Evolutionary conservation across 2,329 filamentous ascomycete genomes (phyloP), one percentile per base, ranked within the genome.

Genomic region (Diaporthe citrichinensis): DNA sequence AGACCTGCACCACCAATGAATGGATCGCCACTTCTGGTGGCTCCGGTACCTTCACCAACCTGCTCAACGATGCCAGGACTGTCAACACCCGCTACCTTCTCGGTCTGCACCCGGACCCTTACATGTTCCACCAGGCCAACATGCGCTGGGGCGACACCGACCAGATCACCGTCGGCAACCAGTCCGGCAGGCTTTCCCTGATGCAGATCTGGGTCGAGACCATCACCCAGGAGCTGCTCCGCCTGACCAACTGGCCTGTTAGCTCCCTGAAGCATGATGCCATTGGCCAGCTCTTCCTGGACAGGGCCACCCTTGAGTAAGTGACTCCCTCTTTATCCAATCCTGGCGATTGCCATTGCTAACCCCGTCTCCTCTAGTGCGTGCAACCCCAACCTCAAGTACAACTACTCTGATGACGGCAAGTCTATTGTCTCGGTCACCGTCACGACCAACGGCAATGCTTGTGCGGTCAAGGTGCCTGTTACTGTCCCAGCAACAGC

Each of bases 121-220:
- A 88, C 84, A 92, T 92, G 90, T 91, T 92, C 85, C 91, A 93
- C 81, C 90, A 92, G 83, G 90, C 90, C 74, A 92, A 93, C 80
- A 79, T 90, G 76, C 87, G 90, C 73, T 87, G 88, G 59, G 83
- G 83, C 4, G 90, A 89, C 72, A 85, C 87, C 71, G 81, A 82
- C 3, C 79, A 81, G 4, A 86, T 87, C 65, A 88, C 85, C 14
- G 83, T 91, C 68, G 90, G 90, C 74, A 84, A 86, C 23, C 82
- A 86, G 20, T 81, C 82, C 1, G 85, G 82, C 4, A 83, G 87
- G 77, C 84, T 87, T 74, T 90, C 89, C 2, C 85, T 92, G 25
- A 84, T 91, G 77, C 89, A 90, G 81, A 87, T 87, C 17, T 92
- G 90, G 90, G 85, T 88, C 25, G 90, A 91, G 81, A 86, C 84